Conservation (phyloP, 2,329 filamentous ascomycete species). For the Beauveria brongniartii region DNA sequence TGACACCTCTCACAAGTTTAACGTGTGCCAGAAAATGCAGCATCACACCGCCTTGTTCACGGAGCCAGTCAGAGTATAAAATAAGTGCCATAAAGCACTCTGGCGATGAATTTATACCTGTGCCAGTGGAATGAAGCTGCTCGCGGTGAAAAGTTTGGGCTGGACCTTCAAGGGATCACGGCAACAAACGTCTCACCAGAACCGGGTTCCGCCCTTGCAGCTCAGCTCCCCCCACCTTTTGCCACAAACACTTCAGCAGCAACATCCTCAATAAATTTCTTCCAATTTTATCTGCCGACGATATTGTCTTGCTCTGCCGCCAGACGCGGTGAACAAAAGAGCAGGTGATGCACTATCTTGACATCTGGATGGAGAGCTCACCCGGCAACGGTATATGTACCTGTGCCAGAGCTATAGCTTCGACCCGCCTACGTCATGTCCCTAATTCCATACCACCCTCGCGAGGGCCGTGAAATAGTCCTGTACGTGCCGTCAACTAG, state of each 20-base stretch:
- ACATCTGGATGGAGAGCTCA: not conserved
- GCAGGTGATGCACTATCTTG: not conserved
- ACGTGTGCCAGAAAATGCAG: conserved; percentile 16
- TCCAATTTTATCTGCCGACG: not conserved
- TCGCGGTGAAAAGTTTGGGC: not conserved
- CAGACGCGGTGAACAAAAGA: not conserved
- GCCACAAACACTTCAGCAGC: not conserved
- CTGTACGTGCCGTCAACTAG: conserved; percentile 48
- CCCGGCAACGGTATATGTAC: not conserved
- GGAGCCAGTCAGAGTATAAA: not conserved
- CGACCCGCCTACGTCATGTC: conserved; percentile 38
- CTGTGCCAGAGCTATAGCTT: not conserved
- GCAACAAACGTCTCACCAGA: not conserved
- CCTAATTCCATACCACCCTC: conserved; percentile 66
- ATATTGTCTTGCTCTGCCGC: not conserved
- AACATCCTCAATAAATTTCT: not conserved
- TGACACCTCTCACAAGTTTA: conserved; percentile 38
- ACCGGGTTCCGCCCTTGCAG: not conserved
- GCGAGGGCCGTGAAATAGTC: conserved; percentile 69
- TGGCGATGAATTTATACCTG: too few relatives aligned
- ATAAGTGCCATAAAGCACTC: too few relatives aligned
- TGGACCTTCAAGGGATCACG: not conserved
- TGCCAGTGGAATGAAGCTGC: not conserved
- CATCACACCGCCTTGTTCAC: not conserved
- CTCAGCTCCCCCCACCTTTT: conserved; percentile 9